These are phyloP conservation scores for Paraphoma chrysanthemicola DNA, from an alignment of 2,329 filamentous ascomycete genomes.

Conservation along the genomic window DNA sequence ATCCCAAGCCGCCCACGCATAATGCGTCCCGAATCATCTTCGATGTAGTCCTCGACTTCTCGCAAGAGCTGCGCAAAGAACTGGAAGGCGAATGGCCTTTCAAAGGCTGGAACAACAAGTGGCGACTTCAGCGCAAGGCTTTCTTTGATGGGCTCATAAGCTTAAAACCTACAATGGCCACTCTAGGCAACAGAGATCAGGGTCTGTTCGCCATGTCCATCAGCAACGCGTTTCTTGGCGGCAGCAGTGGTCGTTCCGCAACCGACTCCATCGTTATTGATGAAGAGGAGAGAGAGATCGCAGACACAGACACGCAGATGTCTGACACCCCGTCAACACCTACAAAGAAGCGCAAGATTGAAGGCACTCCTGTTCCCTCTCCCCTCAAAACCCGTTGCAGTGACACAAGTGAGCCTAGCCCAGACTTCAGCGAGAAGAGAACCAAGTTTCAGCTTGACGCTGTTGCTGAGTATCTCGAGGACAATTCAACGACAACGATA, in stretches of 20 bases:
- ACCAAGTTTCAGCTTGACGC: slow-evolving; percentile 39
- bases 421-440: slow-evolving; percentile 5
- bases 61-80: slow-evolving; percentile 59
- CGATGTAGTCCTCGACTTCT: slow-evolving; percentile 65
- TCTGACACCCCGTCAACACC: slow-evolving; percentile 16
- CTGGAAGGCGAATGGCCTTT: slow-evolving; percentile 58
- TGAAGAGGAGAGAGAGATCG: slow-evolving; percentile 21
- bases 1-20: slow-evolving; percentile 70
- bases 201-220: slow-evolving; percentile 11
- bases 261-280: slow-evolving; percentile 28
- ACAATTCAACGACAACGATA: slow-evolving; percentile 36
- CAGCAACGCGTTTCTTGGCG: neutral
- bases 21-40: slow-evolving; percentile 73
- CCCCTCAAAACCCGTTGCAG: slow-evolving; percentile 4
- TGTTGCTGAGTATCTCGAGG: slow-evolving; percentile 30
- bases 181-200: slow-evolving; percentile 14
- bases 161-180: slow-evolving; percentile 35
- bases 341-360: slow-evolving; percentile 43
- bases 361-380: slow-evolving; percentile 3
- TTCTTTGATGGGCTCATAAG: slow-evolving; percentile 56
- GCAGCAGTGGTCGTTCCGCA: slow-evolving; percentile 11
- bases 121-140: slow-evolving; percentile 54
- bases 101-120: slow-evolving; percentile 53
- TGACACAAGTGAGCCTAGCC: neutral
- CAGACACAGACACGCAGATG: neutral